phyloP scores from a whole-genome alignment of 306 rosid species.

The Inga oerstediana region DNA sequence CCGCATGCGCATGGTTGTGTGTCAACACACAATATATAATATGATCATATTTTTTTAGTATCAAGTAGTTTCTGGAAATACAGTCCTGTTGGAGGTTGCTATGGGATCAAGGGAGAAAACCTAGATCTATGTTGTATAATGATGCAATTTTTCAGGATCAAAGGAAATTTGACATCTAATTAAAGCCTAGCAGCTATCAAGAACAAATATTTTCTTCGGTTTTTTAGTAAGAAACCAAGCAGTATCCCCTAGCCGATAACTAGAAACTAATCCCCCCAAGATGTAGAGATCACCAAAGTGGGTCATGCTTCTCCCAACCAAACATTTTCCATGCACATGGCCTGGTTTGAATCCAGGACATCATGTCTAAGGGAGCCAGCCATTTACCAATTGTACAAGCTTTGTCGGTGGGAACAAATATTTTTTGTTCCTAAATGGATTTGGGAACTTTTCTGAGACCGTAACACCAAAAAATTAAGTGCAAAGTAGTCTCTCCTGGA shows the following conservation, averaged over 20 bases:
- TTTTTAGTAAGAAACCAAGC: not conserved
- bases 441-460: constrained; percentile 2
- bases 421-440: not conserved
- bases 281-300: no score
- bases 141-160: not conserved
- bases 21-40: not conserved
- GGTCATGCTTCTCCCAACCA: no score
- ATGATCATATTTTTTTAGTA: not conserved
- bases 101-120: not conserved
- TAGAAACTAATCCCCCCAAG: no score
- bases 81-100: not conserved
- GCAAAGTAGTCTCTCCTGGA: not conserved
- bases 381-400: no score
- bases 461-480: not conserved
- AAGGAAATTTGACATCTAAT: not conserved
- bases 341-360: no score
- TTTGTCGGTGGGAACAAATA: not conserved
- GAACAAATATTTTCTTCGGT: not conserved
- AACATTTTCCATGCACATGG: no score
- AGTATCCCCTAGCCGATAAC: no score
- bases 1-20: not conserved
- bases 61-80: not conserved
- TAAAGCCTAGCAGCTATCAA: not conserved
- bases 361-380: no score
- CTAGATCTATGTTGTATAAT: not conserved